phyloP scores from a whole-genome alignment of 768 basidiomycete species.

The Crepidotus variabilis region DNA sequence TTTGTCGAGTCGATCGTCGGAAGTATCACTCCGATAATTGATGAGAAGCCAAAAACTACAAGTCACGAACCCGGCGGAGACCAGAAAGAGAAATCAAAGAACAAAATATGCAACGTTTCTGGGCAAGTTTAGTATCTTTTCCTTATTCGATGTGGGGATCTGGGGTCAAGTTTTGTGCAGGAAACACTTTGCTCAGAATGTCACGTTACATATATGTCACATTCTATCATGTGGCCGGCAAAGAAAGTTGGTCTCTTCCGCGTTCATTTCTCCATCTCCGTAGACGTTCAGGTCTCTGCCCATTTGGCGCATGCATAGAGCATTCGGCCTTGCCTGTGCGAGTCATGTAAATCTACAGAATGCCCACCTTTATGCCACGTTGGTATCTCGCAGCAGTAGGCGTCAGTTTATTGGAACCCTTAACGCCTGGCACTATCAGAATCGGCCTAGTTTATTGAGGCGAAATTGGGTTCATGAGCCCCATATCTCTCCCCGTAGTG shows the following conservation, averaged over 20 bases:
- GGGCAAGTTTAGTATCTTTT: conserved; percentile 11
- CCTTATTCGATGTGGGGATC: conserved; percentile 19
- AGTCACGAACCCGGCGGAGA: neutral
- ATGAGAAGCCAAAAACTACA: neutral
- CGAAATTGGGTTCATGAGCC: neutral
- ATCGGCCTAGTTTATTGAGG: neutral
- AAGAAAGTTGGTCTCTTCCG: conserved; percentile 1
- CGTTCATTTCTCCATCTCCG: conserved; percentile 9
- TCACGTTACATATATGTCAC: conserved; percentile 7
- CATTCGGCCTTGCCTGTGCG: conserved; percentile 24
- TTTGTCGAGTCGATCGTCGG: neutral
- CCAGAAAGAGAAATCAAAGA: conserved; percentile 7
- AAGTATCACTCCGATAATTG: neutral
- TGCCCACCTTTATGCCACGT: conserved; percentile 12
- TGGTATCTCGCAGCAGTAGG: conserved; percentile 5
- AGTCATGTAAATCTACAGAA: conserved; percentile 36
- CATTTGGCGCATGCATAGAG: conserved; percentile 41
- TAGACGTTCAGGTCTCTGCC: conserved; percentile 17
- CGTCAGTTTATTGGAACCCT: conserved; percentile 1
- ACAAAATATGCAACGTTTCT: conserved; percentile 14
- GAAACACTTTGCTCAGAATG: neutral
- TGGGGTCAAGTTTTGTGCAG: conserved; percentile 13
- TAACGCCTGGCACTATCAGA: neutral
- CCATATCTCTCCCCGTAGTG: neutral
- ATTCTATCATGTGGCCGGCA: conserved; percentile 9